Evolutionary conservation across 2,329 filamentous ascomycete species (phyloP), one percentile per base, ranked within the genome.

Genomic region (Reticulascus tulasneorum): DNA sequence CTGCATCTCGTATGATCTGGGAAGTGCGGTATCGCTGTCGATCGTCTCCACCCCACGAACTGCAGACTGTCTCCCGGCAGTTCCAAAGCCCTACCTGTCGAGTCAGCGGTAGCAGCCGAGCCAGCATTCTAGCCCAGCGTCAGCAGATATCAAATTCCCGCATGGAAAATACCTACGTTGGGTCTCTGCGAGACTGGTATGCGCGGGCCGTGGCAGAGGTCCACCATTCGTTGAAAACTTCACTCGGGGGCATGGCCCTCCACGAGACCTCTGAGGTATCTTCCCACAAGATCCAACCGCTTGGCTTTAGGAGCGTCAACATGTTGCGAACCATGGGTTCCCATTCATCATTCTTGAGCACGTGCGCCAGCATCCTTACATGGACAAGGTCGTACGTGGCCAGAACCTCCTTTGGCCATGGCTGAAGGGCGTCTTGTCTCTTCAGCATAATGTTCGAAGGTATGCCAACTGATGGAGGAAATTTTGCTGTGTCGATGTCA

Each of bases 401-500:
- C 4, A 19, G 21, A 23, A 42, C 15, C 8, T 41, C 33, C 11
- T 35, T 18, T 2, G 47, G 39, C 10, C 47, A 48, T 2, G 44
- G 38, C 9, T 33, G n/a, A 15, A 44, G 20, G 1, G 30, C 35
- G 23, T 50, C 35, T 4, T 35, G 41, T 13, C 19, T 22, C 12
- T 16, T 13, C 6, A 50, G 31, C 1, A 6, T 21, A 9, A 49
- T 20, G 17, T 49, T 49, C 8, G 21, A 12, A 12, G 45, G 35
- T 9, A 47, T 19, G 6, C 38, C 22, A 5, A 32, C 23, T 3
- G 36, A 13, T 4, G 24, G 17, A 4, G 42, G 46, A 18, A 49
- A 50, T 23, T 49, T 49, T 7, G 41, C 42, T 4, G 35, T 18
- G 23, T 49, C 47, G 20, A 47, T 35, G 27, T 49, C 47, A 24